phyloP scores from a whole-genome alignment of 768 basidiomycete species.

The Tricholoma sp. region DNA sequence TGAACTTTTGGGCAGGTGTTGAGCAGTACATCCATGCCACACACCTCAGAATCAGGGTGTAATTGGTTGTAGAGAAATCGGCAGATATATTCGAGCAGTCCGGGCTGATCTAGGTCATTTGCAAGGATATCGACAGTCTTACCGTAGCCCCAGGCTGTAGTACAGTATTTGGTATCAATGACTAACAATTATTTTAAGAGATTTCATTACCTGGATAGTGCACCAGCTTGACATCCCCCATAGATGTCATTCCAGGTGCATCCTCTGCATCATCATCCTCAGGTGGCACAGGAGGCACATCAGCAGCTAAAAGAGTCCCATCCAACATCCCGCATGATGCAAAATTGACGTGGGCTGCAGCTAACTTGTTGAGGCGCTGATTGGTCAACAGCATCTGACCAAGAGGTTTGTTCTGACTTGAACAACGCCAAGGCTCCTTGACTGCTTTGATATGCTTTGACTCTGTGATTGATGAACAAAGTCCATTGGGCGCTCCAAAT shows the following conservation, averaged over 20 bases:
- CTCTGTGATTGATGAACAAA: too few species aligned
- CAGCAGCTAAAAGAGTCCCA: neutral
- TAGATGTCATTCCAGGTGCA: conserved; percentile 1
- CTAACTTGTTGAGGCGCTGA: conserved; percentile 9
- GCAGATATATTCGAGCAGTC: conserved; percentile 16
- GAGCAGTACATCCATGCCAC: conserved; percentile 8
- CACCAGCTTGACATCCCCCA: conserved; percentile 3
- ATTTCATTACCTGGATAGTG: neutral
- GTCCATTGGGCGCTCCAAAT: conserved; percentile 5
- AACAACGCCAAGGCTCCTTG: conserved; percentile 1
- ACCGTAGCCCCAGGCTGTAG: neutral
- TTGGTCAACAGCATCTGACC: conserved; percentile 8
- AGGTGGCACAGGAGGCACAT: neutral
- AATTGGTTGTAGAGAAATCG: conserved; percentile 23
- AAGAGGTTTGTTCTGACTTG: conserved; percentile 4
- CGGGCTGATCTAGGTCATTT: conserved; percentile 12
- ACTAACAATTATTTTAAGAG: neutral
- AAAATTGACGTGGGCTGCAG: conserved; percentile 1
- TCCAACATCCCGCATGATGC: neutral
- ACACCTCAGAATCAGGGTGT: conserved; percentile 9
- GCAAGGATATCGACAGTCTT: conserved; percentile 10
- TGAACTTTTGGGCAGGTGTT: conserved; percentile 14
- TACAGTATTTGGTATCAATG: neutral
- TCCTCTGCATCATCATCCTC: neutral
- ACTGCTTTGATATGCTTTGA: too few species aligned